These are phyloP conservation scores for Penicillium manginii DNA, from an alignment of 495 filamentous ascomycete species.

Conservation along the genomic window DNA sequence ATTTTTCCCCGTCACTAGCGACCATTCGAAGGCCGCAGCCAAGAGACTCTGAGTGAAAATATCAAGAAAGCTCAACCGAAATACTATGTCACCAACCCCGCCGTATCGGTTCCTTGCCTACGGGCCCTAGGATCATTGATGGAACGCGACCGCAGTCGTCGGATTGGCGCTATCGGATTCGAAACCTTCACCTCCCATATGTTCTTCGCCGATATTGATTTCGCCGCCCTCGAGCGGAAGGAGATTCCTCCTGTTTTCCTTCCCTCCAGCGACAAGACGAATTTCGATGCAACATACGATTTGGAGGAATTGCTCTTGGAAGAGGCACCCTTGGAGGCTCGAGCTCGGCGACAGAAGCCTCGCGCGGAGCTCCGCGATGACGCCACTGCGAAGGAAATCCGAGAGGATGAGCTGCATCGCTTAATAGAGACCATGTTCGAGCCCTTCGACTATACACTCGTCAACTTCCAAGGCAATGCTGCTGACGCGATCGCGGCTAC, in stretches of 20 bases:
- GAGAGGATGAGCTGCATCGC: slow-evolving; percentile 90
- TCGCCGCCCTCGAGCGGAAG: slow-evolving; percentile 82
- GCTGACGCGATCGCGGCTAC: slow-evolving; percentile 45
- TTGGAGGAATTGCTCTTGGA: slow-evolving; percentile 92
- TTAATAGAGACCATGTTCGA: slow-evolving; percentile 95
- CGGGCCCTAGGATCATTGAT: slow-evolving; percentile 83
- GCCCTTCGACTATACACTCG: slow-evolving; percentile 90
- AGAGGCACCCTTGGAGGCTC: slow-evolving; percentile 91
- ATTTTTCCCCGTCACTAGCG: slow-evolving; percentile 51
- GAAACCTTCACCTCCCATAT: slow-evolving; percentile 81
- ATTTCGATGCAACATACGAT: slow-evolving; percentile 98
- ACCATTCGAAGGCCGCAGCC: slow-evolving; percentile 87
- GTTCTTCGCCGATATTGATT: slow-evolving; percentile 89
- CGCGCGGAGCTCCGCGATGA: slow-evolving; percentile 89
- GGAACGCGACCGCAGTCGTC: slow-evolving; percentile 75
- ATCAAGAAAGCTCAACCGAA: slow-evolving; percentile 84
- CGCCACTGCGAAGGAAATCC: slow-evolving; percentile 92
- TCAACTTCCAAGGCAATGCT: slow-evolving; percentile 58
- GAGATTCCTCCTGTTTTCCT: slow-evolving; percentile 89
- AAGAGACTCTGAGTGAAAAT: slow-evolving; percentile 75
- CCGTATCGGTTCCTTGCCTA: slow-evolving; percentile 82
- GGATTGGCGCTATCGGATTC: slow-evolving; percentile 80
- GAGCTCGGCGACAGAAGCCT: slow-evolving; percentile 90
- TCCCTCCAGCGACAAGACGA: slow-evolving; percentile 95
- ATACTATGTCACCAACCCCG: slow-evolving; percentile 86